Evolutionary conservation across 345 rosid species (phyloP).

Genomic region (Eutrema heterophyllum): DNA sequence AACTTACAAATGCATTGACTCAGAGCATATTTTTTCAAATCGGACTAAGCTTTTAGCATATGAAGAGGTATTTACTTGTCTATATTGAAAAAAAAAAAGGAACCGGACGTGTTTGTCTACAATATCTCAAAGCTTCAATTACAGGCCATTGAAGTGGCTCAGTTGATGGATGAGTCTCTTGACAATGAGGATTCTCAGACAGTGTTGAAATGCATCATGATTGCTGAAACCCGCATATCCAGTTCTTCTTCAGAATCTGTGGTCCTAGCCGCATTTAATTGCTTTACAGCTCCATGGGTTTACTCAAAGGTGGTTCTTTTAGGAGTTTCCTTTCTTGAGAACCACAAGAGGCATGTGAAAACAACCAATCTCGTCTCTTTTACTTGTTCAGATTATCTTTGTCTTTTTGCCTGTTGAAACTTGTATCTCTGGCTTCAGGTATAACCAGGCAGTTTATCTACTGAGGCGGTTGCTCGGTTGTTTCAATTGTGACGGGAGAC

Average conservation of each 20-base stretch:
- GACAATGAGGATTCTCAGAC: conserved; percentile 48
- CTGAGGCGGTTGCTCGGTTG: conserved; percentile 55
- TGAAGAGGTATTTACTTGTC: conserved; percentile 68
- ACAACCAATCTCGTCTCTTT: background rate
- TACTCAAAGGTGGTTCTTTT: conserved; percentile 78
- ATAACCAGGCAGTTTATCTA: conserved; percentile 50
- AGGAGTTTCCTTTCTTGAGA: conserved; percentile 86
- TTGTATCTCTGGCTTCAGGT: conserved; percentile 42
- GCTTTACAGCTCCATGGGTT: conserved; percentile 76
- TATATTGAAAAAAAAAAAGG: background rate
- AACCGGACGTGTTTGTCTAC: background rate
- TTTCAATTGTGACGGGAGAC: conserved; percentile 68
- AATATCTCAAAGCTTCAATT: conserved; percentile 22
- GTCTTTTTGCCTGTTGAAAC: background rate
- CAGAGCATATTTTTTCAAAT: conserved; percentile 52
- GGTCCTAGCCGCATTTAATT: conserved; percentile 25
- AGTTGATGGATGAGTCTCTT: conserved; percentile 80
- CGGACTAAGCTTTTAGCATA: conserved; percentile 62
- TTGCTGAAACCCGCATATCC: conserved; percentile 53
- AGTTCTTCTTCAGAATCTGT: conserved; percentile 34
- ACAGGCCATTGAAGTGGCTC: conserved; percentile 94
- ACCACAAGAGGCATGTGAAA: conserved; percentile 59
- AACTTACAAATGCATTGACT: conserved; percentile 54
- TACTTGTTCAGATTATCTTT: background rate
- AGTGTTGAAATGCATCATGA: conserved; percentile 55